phyloP scores from a whole-genome alignment of 2,329 filamentous ascomycete genomes.

The Penicillium psychrosexuale region DNA sequence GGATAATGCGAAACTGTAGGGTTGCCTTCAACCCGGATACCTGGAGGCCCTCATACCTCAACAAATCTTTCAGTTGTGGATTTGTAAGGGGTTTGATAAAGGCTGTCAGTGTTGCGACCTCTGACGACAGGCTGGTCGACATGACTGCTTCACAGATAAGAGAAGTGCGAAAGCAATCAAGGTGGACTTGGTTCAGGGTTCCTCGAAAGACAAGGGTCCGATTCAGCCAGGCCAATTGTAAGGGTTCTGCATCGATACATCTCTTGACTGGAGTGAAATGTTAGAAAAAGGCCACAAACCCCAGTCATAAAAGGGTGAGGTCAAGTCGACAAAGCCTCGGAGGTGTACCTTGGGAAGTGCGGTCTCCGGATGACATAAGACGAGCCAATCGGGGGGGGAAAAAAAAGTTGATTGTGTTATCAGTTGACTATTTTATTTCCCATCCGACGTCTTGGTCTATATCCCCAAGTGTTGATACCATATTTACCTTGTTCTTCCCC shows the following conservation, averaged over 20 bases:
- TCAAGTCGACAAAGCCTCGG: neutral
- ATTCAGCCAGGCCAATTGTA: constrained; percentile 21
- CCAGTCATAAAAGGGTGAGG: neutral
- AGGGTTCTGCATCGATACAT: constrained; percentile 29
- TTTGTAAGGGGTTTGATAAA: constrained; percentile 57
- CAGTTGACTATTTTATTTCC: neutral
- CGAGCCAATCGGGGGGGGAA: constrained; percentile 14
- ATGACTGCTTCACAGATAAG: constrained; percentile 25
- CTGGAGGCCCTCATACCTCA: constrained; percentile 68
- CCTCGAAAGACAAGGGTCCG: constrained; percentile 15
- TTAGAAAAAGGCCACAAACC: constrained; percentile 3
- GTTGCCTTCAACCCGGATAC: constrained; percentile 82
- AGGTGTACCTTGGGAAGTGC: constrained; percentile 7
- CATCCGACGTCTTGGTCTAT: neutral
- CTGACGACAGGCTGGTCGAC: constrained; percentile 41
- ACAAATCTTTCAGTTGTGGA: constrained; percentile 70
- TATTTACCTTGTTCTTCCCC: neutral
- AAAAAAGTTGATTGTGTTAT: constrained; percentile 12
- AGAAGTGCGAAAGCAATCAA: constrained; percentile 15
- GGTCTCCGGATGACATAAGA: constrained; percentile 36
- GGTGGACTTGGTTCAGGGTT: constrained; percentile 7
- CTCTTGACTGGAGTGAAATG: constrained; percentile 15
- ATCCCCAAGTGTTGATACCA: neutral
- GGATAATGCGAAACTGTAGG: constrained; percentile 72
- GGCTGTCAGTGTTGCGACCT: constrained; percentile 42